Evolutionary conservation across 2,329 filamentous ascomycete genomes (phyloP).

Genomic region (Aspergillus sp.): DNA sequence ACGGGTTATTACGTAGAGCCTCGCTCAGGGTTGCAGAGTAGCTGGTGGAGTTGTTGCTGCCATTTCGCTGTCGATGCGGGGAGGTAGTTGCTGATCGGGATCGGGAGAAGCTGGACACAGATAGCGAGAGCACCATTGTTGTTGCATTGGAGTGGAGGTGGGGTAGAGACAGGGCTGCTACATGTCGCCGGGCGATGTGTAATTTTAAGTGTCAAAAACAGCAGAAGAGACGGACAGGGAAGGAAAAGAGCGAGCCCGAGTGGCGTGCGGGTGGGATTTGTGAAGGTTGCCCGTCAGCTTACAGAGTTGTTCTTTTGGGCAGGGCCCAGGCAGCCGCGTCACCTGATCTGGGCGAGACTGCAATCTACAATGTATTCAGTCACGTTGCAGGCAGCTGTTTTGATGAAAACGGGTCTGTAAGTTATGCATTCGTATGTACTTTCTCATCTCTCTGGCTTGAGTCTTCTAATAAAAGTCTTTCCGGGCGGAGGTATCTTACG

Average conservation of each 20-base stretch:
- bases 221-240: background rate
- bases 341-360: slow-evolving; percentile 1
- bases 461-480: too few species aligned
- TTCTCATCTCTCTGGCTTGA: too few species aligned
- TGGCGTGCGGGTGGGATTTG: background rate
- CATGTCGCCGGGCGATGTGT: slow-evolving; percentile 26
- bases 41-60: slow-evolving; percentile 23
- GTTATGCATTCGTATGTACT: too few species aligned
- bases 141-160: slow-evolving; percentile 6
- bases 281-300: background rate
- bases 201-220: background rate
- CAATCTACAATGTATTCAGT: background rate
- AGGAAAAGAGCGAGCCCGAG: background rate
- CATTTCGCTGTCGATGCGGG: slow-evolving; percentile 26
- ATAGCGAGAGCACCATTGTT: slow-evolving; percentile 38
- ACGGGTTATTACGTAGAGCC: slow-evolving; percentile 47
- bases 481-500: too few species aligned
- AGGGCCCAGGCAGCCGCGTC: background rate
- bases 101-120: slow-evolving; percentile 37
- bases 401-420: too few species aligned
- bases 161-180: slow-evolving; percentile 22
- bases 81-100: slow-evolving; percentile 26
- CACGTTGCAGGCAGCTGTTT: background rate
- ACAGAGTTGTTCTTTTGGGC: background rate
- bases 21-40: slow-evolving; percentile 41